Percentiles rank a stretch among this genome's conserved stretches.
phyloP scores from a whole-genome alignment of 768 basidiomycete species.

The Lactarius psammicola region DNA sequence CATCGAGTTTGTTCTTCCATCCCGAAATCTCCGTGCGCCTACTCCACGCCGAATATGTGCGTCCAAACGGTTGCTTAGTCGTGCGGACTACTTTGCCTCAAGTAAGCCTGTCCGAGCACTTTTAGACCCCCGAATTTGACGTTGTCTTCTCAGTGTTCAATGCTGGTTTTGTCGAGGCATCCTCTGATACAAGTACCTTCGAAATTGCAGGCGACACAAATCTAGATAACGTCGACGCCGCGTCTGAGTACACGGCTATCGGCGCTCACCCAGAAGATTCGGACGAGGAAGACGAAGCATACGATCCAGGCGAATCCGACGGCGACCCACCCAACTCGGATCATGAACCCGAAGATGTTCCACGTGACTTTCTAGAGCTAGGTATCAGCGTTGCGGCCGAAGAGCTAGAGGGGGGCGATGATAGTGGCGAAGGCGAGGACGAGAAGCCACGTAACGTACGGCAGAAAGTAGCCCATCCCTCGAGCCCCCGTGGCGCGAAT shows the following conservation, averaged over 20 bases:
- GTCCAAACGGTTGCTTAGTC: conserved; percentile 58
- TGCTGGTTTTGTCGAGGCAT: conserved; percentile 66
- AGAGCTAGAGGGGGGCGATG: not conserved
- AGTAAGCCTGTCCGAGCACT: conserved; percentile 37
- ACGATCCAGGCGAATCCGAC: conserved; percentile 31
- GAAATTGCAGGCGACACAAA: conserved; percentile 30
- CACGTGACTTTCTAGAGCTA: conserved; percentile 6
- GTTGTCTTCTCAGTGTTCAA: conserved; percentile 55
- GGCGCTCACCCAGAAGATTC: conserved; percentile 47
- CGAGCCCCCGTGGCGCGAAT: conserved; percentile 39
- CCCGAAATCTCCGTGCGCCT: conserved; percentile 40
- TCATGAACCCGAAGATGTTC: conserved; percentile 18
- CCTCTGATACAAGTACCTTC: conserved; percentile 34
- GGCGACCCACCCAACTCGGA: conserved; percentile 25
- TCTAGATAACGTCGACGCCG: conserved; percentile 34
- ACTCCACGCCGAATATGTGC: conserved; percentile 58
- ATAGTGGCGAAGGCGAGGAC: conserved; percentile 16
- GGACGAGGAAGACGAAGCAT: conserved; percentile 48
- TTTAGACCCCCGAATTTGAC: not conserved
- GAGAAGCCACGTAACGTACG: conserved; percentile 34
- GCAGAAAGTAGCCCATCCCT: conserved; percentile 41
- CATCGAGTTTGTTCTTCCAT: conserved; percentile 73
- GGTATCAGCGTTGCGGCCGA: conserved; percentile 5
- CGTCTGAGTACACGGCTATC: conserved; percentile 48
- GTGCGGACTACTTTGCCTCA: conserved; percentile 76